phyloP scores from a whole-genome alignment of 805 yeast genomes.

The Sugiyamaella chiloensis region DNA sequence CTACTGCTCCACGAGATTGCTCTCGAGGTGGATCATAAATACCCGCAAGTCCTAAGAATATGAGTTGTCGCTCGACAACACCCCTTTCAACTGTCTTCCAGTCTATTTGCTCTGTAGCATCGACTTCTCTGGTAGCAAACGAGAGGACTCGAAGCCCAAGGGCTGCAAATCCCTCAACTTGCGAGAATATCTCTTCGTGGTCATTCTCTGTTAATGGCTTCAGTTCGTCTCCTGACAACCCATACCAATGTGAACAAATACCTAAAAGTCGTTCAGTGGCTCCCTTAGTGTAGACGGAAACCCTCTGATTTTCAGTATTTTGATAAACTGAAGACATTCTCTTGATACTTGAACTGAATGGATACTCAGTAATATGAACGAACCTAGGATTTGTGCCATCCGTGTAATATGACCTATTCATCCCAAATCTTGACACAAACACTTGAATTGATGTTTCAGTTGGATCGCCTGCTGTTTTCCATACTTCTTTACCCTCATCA shows the following conservation, averaged over 20 bases:
- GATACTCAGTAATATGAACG: conserved; percentile 59
- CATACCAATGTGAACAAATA: conserved; percentile 55
- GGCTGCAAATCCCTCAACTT: conserved; percentile 57
- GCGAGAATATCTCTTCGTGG: conserved; percentile 44
- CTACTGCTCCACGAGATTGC: conserved; percentile 64
- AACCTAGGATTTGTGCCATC: conserved; percentile 36
- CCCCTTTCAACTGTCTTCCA: conserved; percentile 33
- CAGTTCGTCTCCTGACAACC: conserved; percentile 25
- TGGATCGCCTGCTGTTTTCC: conserved; percentile 87
- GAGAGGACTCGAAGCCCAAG: conserved; percentile 74
- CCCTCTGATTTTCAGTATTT: conserved; percentile 30
- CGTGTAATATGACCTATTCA: conserved; percentile 43
- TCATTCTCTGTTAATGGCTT: conserved; percentile 40
- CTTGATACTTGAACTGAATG: conserved; percentile 72
- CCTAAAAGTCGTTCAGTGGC: conserved; percentile 69
- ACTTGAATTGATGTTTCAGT: conserved; percentile 88
- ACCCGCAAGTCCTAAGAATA: conserved; percentile 67
- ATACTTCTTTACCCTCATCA: conserved; percentile 42
- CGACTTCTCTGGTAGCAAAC: conserved; percentile 48
- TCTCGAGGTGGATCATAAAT: conserved; percentile 77
- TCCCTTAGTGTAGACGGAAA: conserved; percentile 58
- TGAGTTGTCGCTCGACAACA: conserved; percentile 50
- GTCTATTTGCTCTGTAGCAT: conserved; percentile 20
- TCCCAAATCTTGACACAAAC: conserved; percentile 49
- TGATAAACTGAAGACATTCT: conserved; percentile 65